Conservation (phyloP, 176 grass and related monocot genomes). For the Paspalum notatum region DNA sequence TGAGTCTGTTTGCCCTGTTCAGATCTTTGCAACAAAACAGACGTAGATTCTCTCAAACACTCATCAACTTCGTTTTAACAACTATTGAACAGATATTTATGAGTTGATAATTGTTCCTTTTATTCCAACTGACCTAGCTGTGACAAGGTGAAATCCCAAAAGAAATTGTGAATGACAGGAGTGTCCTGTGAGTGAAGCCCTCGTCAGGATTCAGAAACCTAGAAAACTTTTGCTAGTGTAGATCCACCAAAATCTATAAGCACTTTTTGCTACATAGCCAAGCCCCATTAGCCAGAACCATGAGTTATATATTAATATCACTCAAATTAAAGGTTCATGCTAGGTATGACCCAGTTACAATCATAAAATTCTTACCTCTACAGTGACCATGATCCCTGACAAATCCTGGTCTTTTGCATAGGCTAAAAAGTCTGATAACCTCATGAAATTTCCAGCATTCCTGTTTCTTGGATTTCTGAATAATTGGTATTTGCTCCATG, state of each 20-base stretch:
- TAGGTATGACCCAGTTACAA: constrained; percentile 12
- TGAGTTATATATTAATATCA: background rate
- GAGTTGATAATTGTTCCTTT: background rate
- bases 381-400: constrained; percentile 70
- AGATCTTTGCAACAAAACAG: background rate
- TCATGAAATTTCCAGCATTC: constrained; percentile 78
- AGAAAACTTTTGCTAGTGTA: too few species aligned
- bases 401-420: constrained; percentile 73
- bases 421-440: constrained; percentile 76
- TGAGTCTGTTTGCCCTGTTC: background rate
- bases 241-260: too few species aligned
- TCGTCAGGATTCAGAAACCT: background rate
- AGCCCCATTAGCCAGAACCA: background rate
- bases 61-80: background rate
- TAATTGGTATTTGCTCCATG: background rate
- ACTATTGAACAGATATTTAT: background rate
- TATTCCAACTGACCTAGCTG: background rate
- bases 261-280: background rate
- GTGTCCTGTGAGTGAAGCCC: background rate
- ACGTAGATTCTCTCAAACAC: background rate
- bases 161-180: background rate
- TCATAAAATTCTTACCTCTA: constrained; percentile 74
- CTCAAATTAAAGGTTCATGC: background rate
- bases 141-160: background rate
- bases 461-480: constrained; percentile 67